Conservation (phyloP, 371 early-diverging fungal species). For the Dichotomocladium elegans region DNA sequence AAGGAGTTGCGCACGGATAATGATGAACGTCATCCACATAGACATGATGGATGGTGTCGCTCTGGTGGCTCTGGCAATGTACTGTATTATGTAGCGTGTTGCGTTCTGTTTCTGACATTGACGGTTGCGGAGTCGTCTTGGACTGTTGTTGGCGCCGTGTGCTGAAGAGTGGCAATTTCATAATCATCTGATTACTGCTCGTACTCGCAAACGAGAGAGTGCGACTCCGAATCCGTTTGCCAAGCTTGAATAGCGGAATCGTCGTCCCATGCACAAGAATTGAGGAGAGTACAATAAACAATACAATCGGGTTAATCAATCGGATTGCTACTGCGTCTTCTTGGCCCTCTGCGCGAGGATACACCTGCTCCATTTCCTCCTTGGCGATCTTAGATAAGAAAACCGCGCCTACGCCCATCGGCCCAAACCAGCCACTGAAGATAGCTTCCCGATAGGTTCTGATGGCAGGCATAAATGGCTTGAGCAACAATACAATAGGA, state of each 20-base stretch:
- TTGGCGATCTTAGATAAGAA: constrained; percentile 70
- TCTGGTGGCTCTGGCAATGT: constrained; percentile 6
- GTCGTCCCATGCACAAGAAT: constrained; percentile 84
- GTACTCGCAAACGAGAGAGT: constrained; percentile 35
- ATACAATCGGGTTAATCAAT: constrained; percentile 60
- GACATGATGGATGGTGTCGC: neutral
- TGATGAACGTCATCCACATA: constrained; percentile 2
- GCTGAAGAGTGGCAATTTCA: constrained; percentile 21
- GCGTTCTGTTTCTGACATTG: constrained; percentile 26
- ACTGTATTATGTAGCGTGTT: constrained; percentile 29
- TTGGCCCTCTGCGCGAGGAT: constrained; percentile 16
- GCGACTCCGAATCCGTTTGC: constrained; percentile 37
- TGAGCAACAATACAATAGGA: constrained; percentile 69
- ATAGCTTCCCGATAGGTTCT: constrained; percentile 75
- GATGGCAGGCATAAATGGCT: constrained; percentile 70
- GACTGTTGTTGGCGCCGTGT: constrained; percentile 5
- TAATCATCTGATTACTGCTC: constrained; percentile 18
- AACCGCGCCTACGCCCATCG: constrained; percentile 83
- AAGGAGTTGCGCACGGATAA: no score
- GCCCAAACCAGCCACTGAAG: constrained; percentile 98
- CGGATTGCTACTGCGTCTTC: constrained; percentile 23
- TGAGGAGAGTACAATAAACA: constrained; percentile 75
- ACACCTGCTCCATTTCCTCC: constrained; percentile 37
- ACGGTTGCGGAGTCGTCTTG: constrained; percentile 3
- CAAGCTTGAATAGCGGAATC: constrained; percentile 67